Percentiles rank a stretch among this genome's conserved stretches.
phyloP scores from a whole-genome alignment of 2,329 filamentous ascomycete genomes.

The Cordyceps cateniannulata region DNA sequence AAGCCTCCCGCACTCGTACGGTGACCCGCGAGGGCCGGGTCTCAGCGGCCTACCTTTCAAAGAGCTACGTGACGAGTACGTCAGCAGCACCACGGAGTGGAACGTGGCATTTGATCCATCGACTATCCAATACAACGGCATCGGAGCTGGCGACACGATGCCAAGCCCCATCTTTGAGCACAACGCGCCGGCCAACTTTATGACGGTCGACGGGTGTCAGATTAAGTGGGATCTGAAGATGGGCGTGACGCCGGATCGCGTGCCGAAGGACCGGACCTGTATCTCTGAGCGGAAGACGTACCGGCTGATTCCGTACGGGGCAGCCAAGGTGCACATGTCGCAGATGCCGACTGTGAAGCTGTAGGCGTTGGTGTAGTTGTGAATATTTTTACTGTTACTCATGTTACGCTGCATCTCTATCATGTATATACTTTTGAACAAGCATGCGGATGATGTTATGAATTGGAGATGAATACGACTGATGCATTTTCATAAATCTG shows the following conservation, averaged over 20 bases:
- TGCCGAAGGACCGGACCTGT: slow-evolving; percentile 16
- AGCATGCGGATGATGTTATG: background rate
- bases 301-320: slow-evolving; percentile 37
- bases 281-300: slow-evolving; percentile 25
- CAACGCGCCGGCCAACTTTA: slow-evolving; percentile 26
- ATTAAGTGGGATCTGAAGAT: slow-evolving; percentile 29
- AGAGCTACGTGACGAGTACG: slow-evolving; percentile 25
- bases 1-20: slow-evolving; percentile 19
- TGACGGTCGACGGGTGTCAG: slow-evolving; percentile 31
- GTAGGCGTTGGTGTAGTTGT: background rate
- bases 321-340: slow-evolving; percentile 38
- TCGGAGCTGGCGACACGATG: slow-evolving; percentile 21
- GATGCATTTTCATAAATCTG: background rate
- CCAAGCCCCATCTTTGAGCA: slow-evolving; percentile 21
- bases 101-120: slow-evolving; percentile 24
- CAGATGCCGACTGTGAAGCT: slow-evolving; percentile 17
- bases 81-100: slow-evolving; percentile 26
- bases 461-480: background rate
- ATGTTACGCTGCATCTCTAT: background rate
- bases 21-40: slow-evolving; percentile 15
- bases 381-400: background rate
- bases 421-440: background rate
- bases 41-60: slow-evolving; percentile 18
- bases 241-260: slow-evolving; percentile 25
- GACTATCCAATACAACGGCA: slow-evolving; percentile 20